A percentile compares a stretch with the other conserved stretches of the same genome.
These are phyloP conservation scores for sunflower (Helianthus annuus) DNA, from an alignment of 129 eudicot genomes.

Conservation along the genomic window DNA sequence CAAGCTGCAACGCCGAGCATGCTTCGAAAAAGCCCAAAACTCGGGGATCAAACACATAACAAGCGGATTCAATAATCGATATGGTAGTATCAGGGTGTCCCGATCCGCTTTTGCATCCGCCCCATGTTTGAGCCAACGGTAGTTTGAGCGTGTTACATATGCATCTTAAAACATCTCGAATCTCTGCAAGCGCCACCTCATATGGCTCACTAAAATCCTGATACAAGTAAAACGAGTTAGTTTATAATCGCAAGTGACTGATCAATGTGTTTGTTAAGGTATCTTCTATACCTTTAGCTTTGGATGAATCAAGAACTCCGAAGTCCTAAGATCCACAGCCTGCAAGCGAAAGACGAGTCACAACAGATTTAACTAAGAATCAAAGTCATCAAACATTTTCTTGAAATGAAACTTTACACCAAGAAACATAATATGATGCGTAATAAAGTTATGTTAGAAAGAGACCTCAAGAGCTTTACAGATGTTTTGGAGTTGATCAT, in stretches of 20 bases:
- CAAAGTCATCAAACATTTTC: conserved; percentile 11
- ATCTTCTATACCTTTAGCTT: conserved; percentile 45
- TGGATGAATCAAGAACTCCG: conserved; percentile 47
- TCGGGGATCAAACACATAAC: conserved; percentile 46
- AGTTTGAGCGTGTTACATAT: conserved; percentile 45
- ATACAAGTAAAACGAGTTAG: conserved; percentile 17
- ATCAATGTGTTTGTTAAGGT: conserved; percentile 1
- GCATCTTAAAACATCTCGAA: conserved; percentile 42
- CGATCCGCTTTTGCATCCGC: conserved; percentile 36
- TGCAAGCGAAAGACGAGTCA: conserved; percentile 41
- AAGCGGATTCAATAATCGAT: conserved; percentile 54
- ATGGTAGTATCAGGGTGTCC: conserved; percentile 32
- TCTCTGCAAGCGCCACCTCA: conserved; percentile 40
- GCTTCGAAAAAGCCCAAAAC: conserved; percentile 50
- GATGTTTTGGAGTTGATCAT: conserved; percentile 66
- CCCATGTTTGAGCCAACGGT: conserved; percentile 72
- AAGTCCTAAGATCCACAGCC: conserved; percentile 71
- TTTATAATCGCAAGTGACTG: conserved; percentile 13
- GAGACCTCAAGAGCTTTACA: conserved; percentile 84
- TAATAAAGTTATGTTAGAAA: conserved; percentile 9
- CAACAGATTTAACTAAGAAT: conserved; percentile 19
- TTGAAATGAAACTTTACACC: background rate
- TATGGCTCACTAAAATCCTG: conserved; percentile 43
- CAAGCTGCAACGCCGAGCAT: conserved; percentile 43
- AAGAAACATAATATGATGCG: background rate